Evolutionary conservation across 108 stramenopile genomes (phyloP).

Genomic region (Cylindrotheca closterium): DNA sequence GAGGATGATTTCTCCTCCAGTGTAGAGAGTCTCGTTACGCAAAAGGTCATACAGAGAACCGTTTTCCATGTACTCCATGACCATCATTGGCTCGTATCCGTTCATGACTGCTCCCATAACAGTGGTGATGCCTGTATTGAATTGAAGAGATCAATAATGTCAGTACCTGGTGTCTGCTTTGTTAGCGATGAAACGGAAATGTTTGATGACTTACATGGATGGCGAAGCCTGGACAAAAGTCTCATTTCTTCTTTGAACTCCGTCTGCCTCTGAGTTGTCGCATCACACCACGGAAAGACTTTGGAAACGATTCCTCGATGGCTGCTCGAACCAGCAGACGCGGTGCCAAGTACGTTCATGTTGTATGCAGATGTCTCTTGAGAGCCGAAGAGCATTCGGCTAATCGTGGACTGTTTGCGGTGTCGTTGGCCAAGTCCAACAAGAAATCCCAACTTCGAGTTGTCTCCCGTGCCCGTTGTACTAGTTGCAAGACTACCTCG

Average conservation of each 20-base stretch:
- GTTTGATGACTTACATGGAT: conserved; percentile 52
- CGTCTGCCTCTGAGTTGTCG: conserved; percentile 24
- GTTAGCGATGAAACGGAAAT: too few relatives aligned
- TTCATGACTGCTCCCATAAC: conserved; percentile 42
- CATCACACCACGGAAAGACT: conserved; percentile 23
- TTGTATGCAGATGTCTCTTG: too few relatives aligned
- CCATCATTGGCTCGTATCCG: conserved; percentile 39
- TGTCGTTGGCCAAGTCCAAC: not conserved
- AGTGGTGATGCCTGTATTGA: conserved; percentile 41
- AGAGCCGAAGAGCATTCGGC: not conserved
- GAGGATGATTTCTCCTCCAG: conserved; percentile 54
- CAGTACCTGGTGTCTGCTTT: too few relatives aligned
- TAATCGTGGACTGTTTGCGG: not conserved
- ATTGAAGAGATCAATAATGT: too few relatives aligned
- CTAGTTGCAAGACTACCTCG: not conserved
- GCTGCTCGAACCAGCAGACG: too few relatives aligned
- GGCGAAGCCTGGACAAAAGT: conserved; percentile 50
- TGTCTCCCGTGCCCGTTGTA: not conserved
- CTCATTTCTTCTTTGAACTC: conserved; percentile 64
- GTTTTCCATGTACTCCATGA: conserved; percentile 40
- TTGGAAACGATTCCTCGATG: not conserved
- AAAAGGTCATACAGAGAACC: conserved; percentile 63
- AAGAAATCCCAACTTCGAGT: not conserved
- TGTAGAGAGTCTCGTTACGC: conserved; percentile 50
- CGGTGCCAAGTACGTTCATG: too few relatives aligned